Evolutionary conservation across 495 filamentous ascomycete genomes (phyloP).

Genomic region (Lentithecium fluviatile): DNA sequence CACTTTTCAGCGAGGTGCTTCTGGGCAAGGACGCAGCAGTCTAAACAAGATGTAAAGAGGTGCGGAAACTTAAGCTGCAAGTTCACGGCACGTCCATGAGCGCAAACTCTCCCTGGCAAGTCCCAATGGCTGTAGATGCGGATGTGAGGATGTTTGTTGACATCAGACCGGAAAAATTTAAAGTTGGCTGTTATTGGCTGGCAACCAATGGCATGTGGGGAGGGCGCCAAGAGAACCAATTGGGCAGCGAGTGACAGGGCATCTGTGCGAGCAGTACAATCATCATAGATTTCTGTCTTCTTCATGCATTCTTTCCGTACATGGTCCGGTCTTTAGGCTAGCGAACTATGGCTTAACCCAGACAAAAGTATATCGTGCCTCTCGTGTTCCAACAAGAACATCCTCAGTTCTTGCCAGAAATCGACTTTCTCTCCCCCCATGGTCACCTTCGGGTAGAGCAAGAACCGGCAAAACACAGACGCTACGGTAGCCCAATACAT

Average conservation of each 20-base stretch:
- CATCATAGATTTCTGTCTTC: no score
- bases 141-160: slow-evolving; percentile 10
- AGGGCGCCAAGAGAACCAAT: neutral
- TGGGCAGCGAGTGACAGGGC: neutral
- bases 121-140: neutral
- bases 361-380: no score
- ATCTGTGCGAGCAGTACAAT: no score
- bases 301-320: no score
- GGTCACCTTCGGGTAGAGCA: no score
- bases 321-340: no score
- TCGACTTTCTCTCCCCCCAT: no score
- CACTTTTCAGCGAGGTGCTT: neutral
- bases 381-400: no score
- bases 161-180: slow-evolving; percentile 7
- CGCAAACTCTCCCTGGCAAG: neutral
- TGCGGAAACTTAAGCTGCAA: neutral
- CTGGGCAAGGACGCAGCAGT: neutral
- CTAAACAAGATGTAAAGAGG: neutral
- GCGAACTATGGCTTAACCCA: no score
- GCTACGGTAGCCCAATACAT: no score
- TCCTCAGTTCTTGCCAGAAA: no score
- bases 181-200: neutral
- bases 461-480: no score
- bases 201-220: neutral
- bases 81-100: neutral